Conservation (phyloP, 2,329 filamentous ascomycete genomes). For the Aureobasidium sp. region DNA sequence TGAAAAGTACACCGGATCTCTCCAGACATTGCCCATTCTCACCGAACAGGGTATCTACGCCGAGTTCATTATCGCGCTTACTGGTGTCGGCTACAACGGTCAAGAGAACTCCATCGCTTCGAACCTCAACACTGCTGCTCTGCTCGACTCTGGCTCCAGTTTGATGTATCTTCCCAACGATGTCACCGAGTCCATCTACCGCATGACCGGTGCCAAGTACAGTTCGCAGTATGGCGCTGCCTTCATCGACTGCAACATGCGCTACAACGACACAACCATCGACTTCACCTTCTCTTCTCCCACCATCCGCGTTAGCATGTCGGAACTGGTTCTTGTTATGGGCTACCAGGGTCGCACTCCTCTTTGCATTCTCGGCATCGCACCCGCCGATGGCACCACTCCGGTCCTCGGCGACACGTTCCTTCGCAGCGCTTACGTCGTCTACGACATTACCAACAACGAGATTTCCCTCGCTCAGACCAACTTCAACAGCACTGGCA, state of each 20-base stretch:
- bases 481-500: conserved; percentile 49
- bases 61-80: conserved; percentile 47
- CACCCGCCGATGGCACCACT: conserved; percentile 41
- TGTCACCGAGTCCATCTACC: conserved; percentile 43
- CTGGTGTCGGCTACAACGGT: conserved; percentile 38
- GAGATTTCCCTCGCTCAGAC: conserved; percentile 56
- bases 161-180: conserved; percentile 62
- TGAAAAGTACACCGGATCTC: conserved; percentile 60
- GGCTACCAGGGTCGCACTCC: conserved; percentile 35
- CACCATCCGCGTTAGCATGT: conserved; percentile 48
- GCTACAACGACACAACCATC: conserved; percentile 43
- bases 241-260: conserved; percentile 48
- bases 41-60: conserved; percentile 43
- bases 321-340: conserved; percentile 50
- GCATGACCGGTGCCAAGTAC: conserved; percentile 36
- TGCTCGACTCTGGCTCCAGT: conserved; percentile 71
- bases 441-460: conserved; percentile 55
- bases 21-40: conserved; percentile 56
- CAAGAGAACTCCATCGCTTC: conserved; percentile 37
- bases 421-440: conserved; percentile 55
- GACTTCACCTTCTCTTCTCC: conserved; percentile 52
- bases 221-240: conserved; percentile 37
- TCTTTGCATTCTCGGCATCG: conserved; percentile 45
- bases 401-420: conserved; percentile 56
- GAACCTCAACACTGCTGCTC: conserved; percentile 44